Evolutionary conservation across 257 asterid genomes (phyloP), one percentile per base, ranked within the genome.

Genomic region (Cinchona pubescens): DNA sequence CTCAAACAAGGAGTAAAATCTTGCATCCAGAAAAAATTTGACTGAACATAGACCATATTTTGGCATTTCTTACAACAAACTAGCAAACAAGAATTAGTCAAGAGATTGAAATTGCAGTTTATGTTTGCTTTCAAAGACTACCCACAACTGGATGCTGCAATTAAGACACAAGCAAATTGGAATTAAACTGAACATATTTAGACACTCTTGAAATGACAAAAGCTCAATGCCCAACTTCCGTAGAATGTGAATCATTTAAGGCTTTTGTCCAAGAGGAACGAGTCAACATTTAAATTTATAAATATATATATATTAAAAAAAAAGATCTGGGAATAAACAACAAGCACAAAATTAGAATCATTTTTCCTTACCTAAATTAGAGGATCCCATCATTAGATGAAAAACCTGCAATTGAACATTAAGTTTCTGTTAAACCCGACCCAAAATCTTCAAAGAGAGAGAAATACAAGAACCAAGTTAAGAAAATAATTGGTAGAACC

Each of bases 331-430:
- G 35, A 8, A 23, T 25, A 35, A 45, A 15, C 30, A 45, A 21
- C 5, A 62, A 12, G 15, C 19, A 73, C 23, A 25, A 32, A 43
- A 55, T 53, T 34, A 75, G 29, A 79, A 68, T 48, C 3, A 7
- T 32, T 29, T 56, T 53, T 73, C 74, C 97, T 88, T 87, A 94
- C 99, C 97, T 80, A 88, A 80, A 81, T 92, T 94, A 46, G 96
- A 90, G 69, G 88, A 86, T 84, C 99, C 99, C 53, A 94, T 94
- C 89, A 94, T 78, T 48, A 94, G 82, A 87, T 94, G 99, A 79
- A 94, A 87, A 84, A 92, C 97, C 99, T 94, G 97, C 87, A 87
- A 86, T 76, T 18, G 51, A 75, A 73, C 62, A 78, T 76, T 67
- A 32, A 78, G n/a, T 56, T 65, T 43, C 61, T 27, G 60, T 85